phyloP scores from a whole-genome alignment of 257 asterid genomes.

The Fraxinus anomala region DNA sequence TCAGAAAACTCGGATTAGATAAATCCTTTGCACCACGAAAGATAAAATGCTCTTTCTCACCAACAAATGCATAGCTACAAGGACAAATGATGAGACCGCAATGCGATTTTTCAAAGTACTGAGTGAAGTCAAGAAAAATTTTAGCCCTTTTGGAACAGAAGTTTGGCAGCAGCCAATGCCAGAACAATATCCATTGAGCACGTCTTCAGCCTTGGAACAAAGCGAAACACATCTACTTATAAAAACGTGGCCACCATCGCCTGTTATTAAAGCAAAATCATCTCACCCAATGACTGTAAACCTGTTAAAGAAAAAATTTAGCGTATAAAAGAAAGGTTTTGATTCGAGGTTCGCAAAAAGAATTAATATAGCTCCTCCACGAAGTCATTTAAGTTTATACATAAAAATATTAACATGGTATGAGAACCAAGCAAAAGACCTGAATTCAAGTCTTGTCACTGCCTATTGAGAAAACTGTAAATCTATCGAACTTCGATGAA shows the following conservation, averaged over 20 bases:
- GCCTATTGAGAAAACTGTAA: no score
- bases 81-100: conserved; percentile 39
- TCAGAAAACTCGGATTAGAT: conserved; percentile 40
- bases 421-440: no score
- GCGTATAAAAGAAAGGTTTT: no score
- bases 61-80: conserved; percentile 73
- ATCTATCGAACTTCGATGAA: no score
- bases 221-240: conserved; percentile 54
- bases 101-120: conserved; percentile 37
- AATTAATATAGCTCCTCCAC: no score
- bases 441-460: no score
- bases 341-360: no score
- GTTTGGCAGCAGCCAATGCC: conserved; percentile 78
- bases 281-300: no score
- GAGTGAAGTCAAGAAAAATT: background rate
- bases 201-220: conserved; percentile 43
- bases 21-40: conserved; percentile 55
- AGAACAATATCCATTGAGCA: conserved; percentile 47
- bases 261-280: no score
- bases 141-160: conserved; percentile 52
- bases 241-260: conserved; percentile 18
- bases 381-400: no score
- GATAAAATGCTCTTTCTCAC: conserved; percentile 42
- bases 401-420: no score
- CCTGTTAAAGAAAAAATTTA: no score